Conservation (phyloP, 345 rosid species). For the Syzygium aqueum region DNA sequence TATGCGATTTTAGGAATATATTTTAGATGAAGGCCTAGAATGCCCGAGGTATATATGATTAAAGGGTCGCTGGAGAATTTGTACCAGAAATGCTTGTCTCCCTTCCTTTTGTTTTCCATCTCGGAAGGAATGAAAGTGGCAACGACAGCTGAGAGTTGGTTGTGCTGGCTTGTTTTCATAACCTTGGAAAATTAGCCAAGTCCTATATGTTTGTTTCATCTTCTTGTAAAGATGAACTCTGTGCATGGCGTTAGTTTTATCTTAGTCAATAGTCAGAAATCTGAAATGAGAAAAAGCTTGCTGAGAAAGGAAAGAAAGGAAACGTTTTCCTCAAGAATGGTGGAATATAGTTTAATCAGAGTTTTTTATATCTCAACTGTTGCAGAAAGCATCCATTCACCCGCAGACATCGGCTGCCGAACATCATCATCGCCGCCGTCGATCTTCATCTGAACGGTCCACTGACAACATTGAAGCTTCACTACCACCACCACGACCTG, state of each 20-base stretch:
- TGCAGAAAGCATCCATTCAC: constrained; percentile 35
- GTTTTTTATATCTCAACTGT: neutral
- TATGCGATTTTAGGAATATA: neutral
- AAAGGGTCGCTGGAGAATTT: neutral
- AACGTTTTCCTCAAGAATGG: neutral
- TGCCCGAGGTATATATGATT: neutral
- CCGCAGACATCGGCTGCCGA: constrained; percentile 16
- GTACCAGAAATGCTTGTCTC: neutral
- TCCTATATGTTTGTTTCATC: neutral
- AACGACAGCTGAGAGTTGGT: neutral
- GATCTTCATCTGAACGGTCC: constrained; percentile 27
- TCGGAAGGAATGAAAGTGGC: neutral
- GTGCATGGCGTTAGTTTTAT: neutral
- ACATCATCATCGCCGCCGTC: constrained; percentile 30
- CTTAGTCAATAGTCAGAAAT: neutral
- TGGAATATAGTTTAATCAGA: neutral
- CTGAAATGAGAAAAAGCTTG: neutral
- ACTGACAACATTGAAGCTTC: constrained; percentile 21
- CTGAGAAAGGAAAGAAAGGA: neutral
- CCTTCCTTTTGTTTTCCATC: neutral
- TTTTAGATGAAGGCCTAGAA: neutral
- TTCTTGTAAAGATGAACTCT: neutral
- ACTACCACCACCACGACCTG: constrained; percentile 39
- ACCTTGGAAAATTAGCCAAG: neutral
- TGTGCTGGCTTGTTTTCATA: neutral